Conservation (phyloP, 129 eudicot genomes). For the Rutidosis leptorrhynchoides region DNA sequence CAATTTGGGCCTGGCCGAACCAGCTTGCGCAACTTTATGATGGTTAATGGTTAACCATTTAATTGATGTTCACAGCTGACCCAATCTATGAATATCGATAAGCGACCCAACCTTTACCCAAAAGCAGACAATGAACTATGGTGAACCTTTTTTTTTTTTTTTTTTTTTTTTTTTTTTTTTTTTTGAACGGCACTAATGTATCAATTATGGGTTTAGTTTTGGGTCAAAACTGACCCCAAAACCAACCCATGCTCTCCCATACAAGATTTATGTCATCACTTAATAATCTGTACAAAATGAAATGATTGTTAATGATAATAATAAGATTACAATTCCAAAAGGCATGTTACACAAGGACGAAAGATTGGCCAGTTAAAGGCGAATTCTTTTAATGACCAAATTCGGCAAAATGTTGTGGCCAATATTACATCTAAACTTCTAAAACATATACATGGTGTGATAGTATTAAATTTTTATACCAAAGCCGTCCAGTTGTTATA, state of each 20-base stretch:
- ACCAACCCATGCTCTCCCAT: background rate
- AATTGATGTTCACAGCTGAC: background rate
- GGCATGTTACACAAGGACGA: background rate
- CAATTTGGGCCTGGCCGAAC: background rate
- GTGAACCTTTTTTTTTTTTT: no score
- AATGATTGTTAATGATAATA: background rate
- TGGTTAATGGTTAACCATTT: background rate
- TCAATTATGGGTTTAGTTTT: background rate
- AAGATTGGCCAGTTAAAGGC: no score
- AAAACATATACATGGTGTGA: background rate
- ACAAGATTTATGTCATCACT: background rate
- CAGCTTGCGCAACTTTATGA: background rate
- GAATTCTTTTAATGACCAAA: background rate
- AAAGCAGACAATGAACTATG: no score
- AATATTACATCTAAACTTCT: background rate
- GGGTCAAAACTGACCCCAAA: background rate
- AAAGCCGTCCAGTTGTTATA: no score
- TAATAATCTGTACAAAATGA: background rate
- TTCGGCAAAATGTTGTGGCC: background rate
- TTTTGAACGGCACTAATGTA: no score
- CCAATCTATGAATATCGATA: no score
- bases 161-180: no score
- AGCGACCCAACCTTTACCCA: no score
- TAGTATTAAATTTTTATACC: conserved; percentile 8
- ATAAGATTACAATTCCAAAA: background rate